Conservation (phyloP, 768 basidiomycete genomes). For the Suillus decipiens region DNA sequence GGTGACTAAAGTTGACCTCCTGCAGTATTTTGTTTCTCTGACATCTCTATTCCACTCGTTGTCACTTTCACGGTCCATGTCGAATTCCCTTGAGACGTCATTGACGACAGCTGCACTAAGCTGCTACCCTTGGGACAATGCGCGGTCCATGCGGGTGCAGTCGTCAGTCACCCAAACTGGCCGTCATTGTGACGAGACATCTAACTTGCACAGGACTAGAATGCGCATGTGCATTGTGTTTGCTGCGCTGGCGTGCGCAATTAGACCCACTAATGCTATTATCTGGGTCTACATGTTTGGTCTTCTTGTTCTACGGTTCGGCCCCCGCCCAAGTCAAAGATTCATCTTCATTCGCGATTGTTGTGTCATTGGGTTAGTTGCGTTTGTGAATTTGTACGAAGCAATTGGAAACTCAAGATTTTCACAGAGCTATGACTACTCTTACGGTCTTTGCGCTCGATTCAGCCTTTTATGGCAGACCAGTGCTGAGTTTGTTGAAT, state of each 20-base stretch:
- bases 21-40: conserved; percentile 75
- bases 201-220: conserved; percentile 35
- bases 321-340: conserved; percentile 34
- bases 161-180: conserved; percentile 21
- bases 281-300: conserved; percentile 79
- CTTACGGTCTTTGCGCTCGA: conserved; percentile 53
- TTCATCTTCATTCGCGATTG: conserved; percentile 41
- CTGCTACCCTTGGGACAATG: conserved; percentile 72
- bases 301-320: conserved; percentile 56
- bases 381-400: neutral
- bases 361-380: conserved; percentile 46
- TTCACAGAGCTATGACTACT: conserved; percentile 21
- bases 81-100: conserved; percentile 91
- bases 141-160: conserved; percentile 28
- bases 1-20: conserved; percentile 5
- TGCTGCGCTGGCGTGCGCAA: conserved; percentile 75
- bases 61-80: conserved; percentile 83
- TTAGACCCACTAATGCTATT: conserved; percentile 87
- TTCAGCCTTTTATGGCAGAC: conserved; percentile 64
- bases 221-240: conserved; percentile 46
- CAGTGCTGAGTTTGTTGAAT: conserved; percentile 75
- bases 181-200: conserved; percentile 20
- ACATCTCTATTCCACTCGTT: conserved; percentile 87
- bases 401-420: conserved; percentile 8
- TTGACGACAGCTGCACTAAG: conserved; percentile 76